Evolutionary conservation across 208 protist genomes (phyloP).

Genomic region (Trichomonas gallinae): DNA sequence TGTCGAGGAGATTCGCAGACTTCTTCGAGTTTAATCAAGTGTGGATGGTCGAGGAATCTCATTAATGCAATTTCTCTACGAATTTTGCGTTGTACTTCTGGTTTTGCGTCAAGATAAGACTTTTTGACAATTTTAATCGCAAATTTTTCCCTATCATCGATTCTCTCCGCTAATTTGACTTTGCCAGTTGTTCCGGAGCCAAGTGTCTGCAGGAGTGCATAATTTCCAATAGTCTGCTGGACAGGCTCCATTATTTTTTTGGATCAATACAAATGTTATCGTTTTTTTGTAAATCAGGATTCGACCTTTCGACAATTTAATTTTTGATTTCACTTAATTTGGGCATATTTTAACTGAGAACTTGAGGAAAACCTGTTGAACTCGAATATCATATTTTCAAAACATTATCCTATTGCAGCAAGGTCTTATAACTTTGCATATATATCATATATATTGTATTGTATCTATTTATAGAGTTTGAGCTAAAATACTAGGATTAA

Average conservation of each 20-base stretch:
- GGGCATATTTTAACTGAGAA: no score
- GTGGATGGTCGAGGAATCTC: not conserved
- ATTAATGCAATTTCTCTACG: not conserved
- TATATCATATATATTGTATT: no score
- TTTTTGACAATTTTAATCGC: not conserved
- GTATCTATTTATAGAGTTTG: no score
- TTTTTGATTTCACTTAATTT: no score
- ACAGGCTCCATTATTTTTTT: not conserved
- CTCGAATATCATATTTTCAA: no score
- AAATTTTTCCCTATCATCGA: not conserved
- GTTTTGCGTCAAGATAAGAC: not conserved
- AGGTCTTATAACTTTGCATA: no score
- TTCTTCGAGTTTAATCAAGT: not conserved
- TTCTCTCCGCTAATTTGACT: not conserved
- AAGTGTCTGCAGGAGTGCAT: not conserved
- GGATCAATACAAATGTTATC: no score
- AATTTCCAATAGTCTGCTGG: not conserved
- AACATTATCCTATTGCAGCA: no score
- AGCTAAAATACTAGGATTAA: no score
- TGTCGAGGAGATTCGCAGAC: slow-evolving; percentile 87
- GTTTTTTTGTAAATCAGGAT: no score
- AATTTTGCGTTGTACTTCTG: not conserved
- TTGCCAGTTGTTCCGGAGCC: not conserved
- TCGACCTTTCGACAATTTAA: no score
- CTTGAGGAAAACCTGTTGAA: no score